These are phyloP conservation scores for Geranium brycei DNA, from an alignment of 345 rosid species.

Conservation along the genomic window DNA sequence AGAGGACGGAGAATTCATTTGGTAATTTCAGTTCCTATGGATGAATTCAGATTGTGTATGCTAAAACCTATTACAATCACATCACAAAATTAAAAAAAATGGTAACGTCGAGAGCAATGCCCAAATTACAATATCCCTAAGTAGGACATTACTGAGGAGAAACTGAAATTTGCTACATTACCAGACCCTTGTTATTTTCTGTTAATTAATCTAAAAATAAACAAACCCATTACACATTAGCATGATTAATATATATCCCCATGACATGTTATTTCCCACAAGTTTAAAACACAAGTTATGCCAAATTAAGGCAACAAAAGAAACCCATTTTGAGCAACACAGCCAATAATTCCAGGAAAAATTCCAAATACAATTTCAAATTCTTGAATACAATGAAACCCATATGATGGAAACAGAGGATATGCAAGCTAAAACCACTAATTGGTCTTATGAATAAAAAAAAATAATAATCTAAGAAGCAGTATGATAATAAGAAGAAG, in stretches of 20 bases:
- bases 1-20: not conserved
- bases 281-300: not conserved
- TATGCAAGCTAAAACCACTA: not conserved
- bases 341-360: not conserved
- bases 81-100: not conserved
- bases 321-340: not conserved
- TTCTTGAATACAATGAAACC: not conserved
- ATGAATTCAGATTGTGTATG: not conserved
- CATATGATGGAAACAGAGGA: not conserved
- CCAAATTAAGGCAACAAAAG: not conserved
- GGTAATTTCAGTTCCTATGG: not conserved
- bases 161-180: not conserved
- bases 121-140: not conserved
- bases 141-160: not conserved
- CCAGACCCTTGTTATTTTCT: not conserved
- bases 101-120: not conserved
- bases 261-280: not conserved
- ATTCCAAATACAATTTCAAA: not conserved
- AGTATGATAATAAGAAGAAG: not conserved
- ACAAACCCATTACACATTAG: not conserved
- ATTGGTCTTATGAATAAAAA: not conserved
- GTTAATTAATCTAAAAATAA: not conserved
- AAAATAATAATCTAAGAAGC: not conserved
- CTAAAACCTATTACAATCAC: not conserved
- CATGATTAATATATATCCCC: too few relatives aligned